These are phyloP conservation scores for Dactylellina drechsleri DNA, from an alignment of 2,329 filamentous ascomycete species.

Conservation along the genomic window DNA sequence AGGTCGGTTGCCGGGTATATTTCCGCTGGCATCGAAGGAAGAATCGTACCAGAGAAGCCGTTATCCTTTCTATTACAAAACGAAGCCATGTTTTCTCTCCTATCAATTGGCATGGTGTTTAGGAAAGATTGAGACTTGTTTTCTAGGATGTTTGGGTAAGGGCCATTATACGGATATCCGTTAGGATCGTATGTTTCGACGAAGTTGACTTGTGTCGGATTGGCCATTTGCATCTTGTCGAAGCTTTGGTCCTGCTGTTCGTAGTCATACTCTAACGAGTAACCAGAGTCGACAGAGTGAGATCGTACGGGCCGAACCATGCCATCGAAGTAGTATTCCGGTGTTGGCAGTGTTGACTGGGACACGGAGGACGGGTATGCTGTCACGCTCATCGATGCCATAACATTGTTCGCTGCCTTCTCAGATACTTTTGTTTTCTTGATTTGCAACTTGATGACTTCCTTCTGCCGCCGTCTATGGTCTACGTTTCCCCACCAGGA, in stretches of 20 bases:
- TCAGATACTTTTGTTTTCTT: constrained; percentile 95
- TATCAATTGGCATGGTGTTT: constrained; percentile 51
- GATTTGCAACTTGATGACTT: constrained; percentile 95
- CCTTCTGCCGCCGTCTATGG: constrained; percentile 84
- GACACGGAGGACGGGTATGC: constrained; percentile 55
- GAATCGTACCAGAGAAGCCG: constrained; percentile 32
- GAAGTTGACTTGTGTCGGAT: constrained; percentile 53
- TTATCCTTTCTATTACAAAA: constrained; percentile 46
- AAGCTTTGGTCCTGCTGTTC: constrained; percentile 52
- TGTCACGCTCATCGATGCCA: constrained; percentile 55
- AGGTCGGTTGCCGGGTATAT: constrained; percentile 51
- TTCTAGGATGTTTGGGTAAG: constrained; percentile 61
- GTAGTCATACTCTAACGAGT: constrained; percentile 59
- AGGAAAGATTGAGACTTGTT: constrained; percentile 53
- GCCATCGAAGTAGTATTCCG: constrained; percentile 78
- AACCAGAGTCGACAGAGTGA: constrained; percentile 63
- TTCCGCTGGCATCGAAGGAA: constrained; percentile 53
- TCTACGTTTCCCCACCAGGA: constrained; percentile 98
- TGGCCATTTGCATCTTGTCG: constrained; percentile 53
- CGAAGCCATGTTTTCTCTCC: constrained; percentile 51
- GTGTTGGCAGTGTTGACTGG: constrained; percentile 71
- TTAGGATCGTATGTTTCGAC: constrained; percentile 52
- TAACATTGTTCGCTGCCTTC: constrained; percentile 67
- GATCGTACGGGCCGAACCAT: constrained; percentile 62
- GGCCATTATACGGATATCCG: constrained; percentile 59